phyloP scores from a whole-genome alignment of 169 alveolate genomes.

The Plasmodium billcollinsi region DNA sequence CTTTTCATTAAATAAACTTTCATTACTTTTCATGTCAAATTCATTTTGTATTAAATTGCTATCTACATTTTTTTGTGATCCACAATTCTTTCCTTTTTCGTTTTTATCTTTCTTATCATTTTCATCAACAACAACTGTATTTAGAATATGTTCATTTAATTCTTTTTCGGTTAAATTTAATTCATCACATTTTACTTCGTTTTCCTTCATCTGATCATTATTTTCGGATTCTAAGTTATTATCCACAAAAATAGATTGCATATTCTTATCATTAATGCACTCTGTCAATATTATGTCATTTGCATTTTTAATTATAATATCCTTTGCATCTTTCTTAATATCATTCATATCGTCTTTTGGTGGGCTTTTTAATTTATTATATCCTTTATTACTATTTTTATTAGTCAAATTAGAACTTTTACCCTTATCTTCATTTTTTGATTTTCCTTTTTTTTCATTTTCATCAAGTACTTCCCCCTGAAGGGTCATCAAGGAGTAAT shows the following conservation, averaged over 20 bases:
- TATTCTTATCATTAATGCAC: background rate
- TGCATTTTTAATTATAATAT: background rate
- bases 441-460: background rate
- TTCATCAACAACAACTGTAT: no score
- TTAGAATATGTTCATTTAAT: background rate
- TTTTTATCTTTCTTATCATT: constrained; percentile 28
- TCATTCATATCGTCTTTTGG: background rate
- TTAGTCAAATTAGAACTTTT: background rate
- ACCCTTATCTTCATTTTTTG: background rate
- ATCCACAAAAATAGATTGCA: background rate
- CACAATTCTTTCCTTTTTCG: constrained; percentile 14
- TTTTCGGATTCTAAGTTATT: background rate
- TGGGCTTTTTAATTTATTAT: background rate
- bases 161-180: constrained; percentile 7
- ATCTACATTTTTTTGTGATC: constrained; percentile 5
- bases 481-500: constrained; percentile 4
- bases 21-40: background rate
- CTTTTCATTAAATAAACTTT: constrained; percentile 1
- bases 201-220: background rate
- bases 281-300: background rate
- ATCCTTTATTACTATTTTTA: background rate
- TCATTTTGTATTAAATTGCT: background rate
- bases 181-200: background rate
- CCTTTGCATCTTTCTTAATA: background rate
- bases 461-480: background rate